Percentiles rank a stretch among this genome's conserved stretches.
phyloP scores from a whole-genome alignment of 345 rosid species.

The Pugionium dolabratum region DNA sequence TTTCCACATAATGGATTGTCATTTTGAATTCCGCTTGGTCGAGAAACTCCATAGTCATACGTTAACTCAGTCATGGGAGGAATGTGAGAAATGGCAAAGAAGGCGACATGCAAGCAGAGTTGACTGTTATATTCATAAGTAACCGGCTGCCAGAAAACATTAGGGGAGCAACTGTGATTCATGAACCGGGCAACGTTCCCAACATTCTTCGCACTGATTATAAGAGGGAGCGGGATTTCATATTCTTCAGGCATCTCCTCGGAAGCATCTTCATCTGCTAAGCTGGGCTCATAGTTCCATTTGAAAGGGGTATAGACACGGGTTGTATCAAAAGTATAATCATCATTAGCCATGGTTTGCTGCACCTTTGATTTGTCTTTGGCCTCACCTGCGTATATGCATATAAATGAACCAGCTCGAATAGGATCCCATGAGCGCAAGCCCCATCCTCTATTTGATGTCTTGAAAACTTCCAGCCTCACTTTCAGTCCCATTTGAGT shows the following conservation, averaged over 20 bases:
- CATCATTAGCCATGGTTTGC: slow-evolving; percentile 48
- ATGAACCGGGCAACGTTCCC: slow-evolving; percentile 91
- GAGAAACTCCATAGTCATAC: slow-evolving; percentile 67
- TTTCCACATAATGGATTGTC: slow-evolving; percentile 40
- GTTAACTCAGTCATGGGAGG: slow-evolving; percentile 89
- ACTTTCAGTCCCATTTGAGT: slow-evolving; percentile 69
- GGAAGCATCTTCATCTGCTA: slow-evolving; percentile 42
- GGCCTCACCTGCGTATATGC: slow-evolving; percentile 87
- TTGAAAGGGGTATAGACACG: slow-evolving; percentile 48
- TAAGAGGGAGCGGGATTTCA: slow-evolving; percentile 56
- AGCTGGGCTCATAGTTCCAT: slow-evolving; percentile 57
- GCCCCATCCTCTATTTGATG: slow-evolving; percentile 84
- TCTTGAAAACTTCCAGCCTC: slow-evolving; percentile 77
- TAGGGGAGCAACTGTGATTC: slow-evolving; percentile 92
- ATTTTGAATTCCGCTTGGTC: slow-evolving; percentile 37
- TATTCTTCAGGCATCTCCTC: slow-evolving; percentile 50
- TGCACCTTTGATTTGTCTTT: slow-evolving; percentile 48
- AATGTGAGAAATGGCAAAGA: slow-evolving; percentile 68
- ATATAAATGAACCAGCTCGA: slow-evolving; percentile 81
- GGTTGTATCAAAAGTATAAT: slow-evolving; percentile 66
- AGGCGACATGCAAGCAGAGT: slow-evolving; percentile 56
- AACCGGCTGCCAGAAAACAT: slow-evolving; percentile 87
- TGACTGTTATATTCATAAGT: slow-evolving; percentile 46
- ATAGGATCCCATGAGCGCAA: slow-evolving; percentile 88
- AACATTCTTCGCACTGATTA: slow-evolving; percentile 65